These are phyloP conservation scores for Russula lepida DNA, from an alignment of 768 basidiomycete species.

Conservation along the genomic window DNA sequence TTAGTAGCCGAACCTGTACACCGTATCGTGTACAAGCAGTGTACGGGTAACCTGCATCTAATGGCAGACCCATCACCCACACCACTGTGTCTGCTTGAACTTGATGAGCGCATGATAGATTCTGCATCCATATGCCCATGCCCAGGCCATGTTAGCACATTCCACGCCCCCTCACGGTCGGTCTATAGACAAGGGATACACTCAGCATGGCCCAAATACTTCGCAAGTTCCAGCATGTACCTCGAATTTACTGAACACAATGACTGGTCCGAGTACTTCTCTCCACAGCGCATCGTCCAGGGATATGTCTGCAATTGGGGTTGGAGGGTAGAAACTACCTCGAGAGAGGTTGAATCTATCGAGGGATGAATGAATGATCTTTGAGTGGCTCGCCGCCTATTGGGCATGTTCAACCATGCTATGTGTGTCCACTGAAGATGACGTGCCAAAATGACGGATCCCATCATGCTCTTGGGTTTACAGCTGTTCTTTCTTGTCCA, in stretches of 20 bases:
- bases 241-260: conserved; percentile 50
- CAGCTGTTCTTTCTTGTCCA: conserved; percentile 38
- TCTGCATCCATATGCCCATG: conserved; percentile 70
- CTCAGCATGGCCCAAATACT: background rate
- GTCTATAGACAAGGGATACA: conserved; percentile 27
- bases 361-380: conserved; percentile 51
- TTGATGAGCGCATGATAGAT: conserved; percentile 69
- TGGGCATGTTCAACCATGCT: conserved; percentile 40
- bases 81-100: conserved; percentile 66
- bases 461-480: conserved; percentile 70
- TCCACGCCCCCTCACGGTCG: conserved; percentile 56
- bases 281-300: conserved; percentile 60
- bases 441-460: conserved; percentile 60
- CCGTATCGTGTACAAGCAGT: too few relatives aligned
- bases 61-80: too few relatives aligned
- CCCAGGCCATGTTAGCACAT: conserved; percentile 77
- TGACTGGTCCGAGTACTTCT: conserved; percentile 83
- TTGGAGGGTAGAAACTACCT: conserved; percentile 77
- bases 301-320: conserved; percentile 54
- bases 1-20: too few relatives aligned
- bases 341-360: conserved; percentile 64
- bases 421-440: conserved; percentile 63
- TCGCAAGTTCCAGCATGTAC: conserved; percentile 28
- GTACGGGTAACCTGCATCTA: too few relatives aligned
- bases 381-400: conserved; percentile 60